phyloP scores from a whole-genome alignment of 1,284 basidiomycete genomes.

The Ceratobasidium sp. region DNA sequence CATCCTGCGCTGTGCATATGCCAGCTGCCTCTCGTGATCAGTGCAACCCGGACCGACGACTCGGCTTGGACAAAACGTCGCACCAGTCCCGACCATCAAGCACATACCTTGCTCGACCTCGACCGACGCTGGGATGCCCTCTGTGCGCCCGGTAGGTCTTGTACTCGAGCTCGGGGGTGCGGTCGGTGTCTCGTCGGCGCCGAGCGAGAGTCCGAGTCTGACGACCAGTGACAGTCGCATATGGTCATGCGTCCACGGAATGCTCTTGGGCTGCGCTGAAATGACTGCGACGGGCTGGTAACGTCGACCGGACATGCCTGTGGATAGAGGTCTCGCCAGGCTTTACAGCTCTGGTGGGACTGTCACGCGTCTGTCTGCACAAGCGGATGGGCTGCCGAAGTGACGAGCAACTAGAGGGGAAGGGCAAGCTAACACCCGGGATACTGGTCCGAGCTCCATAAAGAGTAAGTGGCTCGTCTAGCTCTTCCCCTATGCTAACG shows the following conservation, averaged over 20 bases:
- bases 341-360: no score
- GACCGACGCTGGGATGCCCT: no score
- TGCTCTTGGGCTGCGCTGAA: no score
- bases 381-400: not conserved
- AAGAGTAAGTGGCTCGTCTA: not conserved
- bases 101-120: not conserved
- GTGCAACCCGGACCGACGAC: not conserved
- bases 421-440: not conserved
- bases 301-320: not conserved
- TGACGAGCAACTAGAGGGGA: not conserved
- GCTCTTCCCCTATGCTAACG: not conserved
- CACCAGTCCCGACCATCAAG: slow-evolving; percentile 6
- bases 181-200: no score
- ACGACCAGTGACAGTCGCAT: no score
- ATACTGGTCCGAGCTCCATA: not conserved
- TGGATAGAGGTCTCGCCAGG: no score
- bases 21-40: slow-evolving; percentile 17
- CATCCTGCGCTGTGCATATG: slow-evolving; percentile 1
- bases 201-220: no score
- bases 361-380: no score
- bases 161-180: no score
- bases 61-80: slow-evolving; percentile 13
- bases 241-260: no score
- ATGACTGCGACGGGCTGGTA: not conserved
- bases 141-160: no score